A percentile compares a stretch with the other conserved stretches of the same genome.
phyloP scores from a whole-genome alignment of 2,329 filamentous ascomycete genomes.

The Fusarium sp. region DNA sequence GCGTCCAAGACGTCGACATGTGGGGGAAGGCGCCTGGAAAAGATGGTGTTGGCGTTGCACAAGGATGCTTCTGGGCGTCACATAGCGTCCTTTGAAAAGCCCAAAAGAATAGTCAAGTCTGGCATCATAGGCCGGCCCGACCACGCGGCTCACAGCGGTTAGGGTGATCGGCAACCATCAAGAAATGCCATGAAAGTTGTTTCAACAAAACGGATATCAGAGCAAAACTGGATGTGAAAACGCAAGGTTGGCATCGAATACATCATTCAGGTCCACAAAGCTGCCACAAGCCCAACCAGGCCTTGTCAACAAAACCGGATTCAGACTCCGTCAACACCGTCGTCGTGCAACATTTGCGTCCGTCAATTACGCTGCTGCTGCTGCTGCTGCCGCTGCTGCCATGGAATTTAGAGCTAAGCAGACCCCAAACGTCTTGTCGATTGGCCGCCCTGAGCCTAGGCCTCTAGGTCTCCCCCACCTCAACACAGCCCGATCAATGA shows the following conservation, averaged over 20 bases:
- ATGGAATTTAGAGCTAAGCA: conserved; percentile 25
- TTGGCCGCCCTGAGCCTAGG: conserved; percentile 23
- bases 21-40: conserved; percentile 31
- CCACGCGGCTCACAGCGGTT: conserved; percentile 37
- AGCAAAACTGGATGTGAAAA: conserved; percentile 34
- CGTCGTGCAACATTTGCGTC: conserved; percentile 36
- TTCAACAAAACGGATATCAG: conserved; percentile 14
- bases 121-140: conserved; percentile 46
- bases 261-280: conserved; percentile 44
- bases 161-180: conserved; percentile 40
- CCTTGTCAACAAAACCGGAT: conserved; percentile 41
- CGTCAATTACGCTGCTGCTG: conserved; percentile 32
- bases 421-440: conserved; percentile 37
- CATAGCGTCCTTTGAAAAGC: conserved; percentile 30
- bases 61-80: conserved; percentile 37
- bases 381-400: conserved; percentile 25
- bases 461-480: conserved; percentile 15
- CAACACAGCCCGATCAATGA: conserved; percentile 38
- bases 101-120: conserved; percentile 38
- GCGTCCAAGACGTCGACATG: conserved; percentile 24
- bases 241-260: conserved; percentile 25
- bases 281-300: conserved; percentile 22
- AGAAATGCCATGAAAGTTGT: conserved; percentile 26
- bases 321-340: conserved; percentile 24
- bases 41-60: conserved; percentile 34